Percentiles rank a stretch among this genome's conserved stretches.
Evolutionary conservation across 73 alveolate species (phyloP).

Genomic region (Halteria grandinella): DNA sequence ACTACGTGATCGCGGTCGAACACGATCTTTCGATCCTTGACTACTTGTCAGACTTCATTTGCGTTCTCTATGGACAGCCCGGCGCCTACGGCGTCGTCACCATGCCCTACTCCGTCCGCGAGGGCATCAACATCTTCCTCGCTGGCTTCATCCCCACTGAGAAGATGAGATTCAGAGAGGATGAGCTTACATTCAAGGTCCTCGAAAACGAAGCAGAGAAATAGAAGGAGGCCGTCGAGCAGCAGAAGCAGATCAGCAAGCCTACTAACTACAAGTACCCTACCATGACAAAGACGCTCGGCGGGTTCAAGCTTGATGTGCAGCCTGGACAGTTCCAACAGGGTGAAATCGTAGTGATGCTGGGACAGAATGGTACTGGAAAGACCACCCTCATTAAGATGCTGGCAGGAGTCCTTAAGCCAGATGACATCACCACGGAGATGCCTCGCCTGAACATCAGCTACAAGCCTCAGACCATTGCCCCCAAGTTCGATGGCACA

Average conservation of each 20-base stretch:
- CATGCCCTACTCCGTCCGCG: slow-evolving; percentile 97
- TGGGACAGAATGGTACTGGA: slow-evolving; percentile 99
- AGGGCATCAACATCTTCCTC: slow-evolving; percentile 97
- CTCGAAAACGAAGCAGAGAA: slow-evolving; percentile 59
- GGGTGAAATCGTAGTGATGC: slow-evolving; percentile 92
- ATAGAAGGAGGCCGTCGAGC: slow-evolving; percentile 23
- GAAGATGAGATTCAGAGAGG: slow-evolving; percentile 97
- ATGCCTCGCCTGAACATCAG: slow-evolving; percentile 90
- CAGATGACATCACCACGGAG: slow-evolving; percentile 56
- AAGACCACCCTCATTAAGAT: slow-evolving; percentile 95
- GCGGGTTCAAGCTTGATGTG: slow-evolving; percentile 78
- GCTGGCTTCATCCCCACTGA: slow-evolving; percentile 99
- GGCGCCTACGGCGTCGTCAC: slow-evolving; percentile 99
- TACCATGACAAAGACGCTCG: slow-evolving; percentile 80
- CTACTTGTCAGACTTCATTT: slow-evolving; percentile 95
- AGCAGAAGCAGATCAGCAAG: slow-evolving; percentile 70
- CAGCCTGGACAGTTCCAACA: slow-evolving; percentile 90
- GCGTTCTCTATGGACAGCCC: slow-evolving; percentile 97
- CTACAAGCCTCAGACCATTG: slow-evolving; percentile 94
- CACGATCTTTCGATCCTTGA: slow-evolving; percentile 98
- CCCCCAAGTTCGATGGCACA: slow-evolving; percentile 92
- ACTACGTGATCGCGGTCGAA: slow-evolving; percentile 91
- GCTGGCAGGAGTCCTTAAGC: slow-evolving; percentile 88
- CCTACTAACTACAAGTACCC: slow-evolving; percentile 77
- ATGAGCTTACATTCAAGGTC: slow-evolving; percentile 90